phyloP scores from a whole-genome alignment of 164 flowering plant species.

The Echeveria elegans region DNA sequence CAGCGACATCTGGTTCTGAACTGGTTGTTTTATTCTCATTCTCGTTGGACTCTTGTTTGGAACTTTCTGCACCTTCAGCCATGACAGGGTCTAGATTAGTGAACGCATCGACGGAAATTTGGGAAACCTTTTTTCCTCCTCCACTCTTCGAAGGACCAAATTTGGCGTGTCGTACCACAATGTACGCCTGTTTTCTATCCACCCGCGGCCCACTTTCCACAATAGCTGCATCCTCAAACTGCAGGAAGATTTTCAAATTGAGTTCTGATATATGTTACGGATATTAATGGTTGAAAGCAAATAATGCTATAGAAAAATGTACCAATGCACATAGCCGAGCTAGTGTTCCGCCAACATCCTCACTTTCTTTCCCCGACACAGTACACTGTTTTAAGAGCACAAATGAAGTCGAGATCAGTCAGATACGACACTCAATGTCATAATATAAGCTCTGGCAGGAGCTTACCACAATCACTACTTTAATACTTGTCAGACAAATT shows the following conservation, averaged over 20 bases:
- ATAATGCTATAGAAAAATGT: not conserved
- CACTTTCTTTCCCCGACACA: conserved; percentile 3
- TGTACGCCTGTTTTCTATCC: conserved; percentile 2
- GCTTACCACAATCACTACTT: not conserved
- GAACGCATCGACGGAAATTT: not conserved
- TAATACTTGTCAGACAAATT: not conserved
- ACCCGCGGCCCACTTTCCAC: conserved; percentile 6
- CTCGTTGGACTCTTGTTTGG: not conserved
- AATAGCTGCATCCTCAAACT: conserved; percentile 3
- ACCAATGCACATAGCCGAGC: conserved; percentile 4
- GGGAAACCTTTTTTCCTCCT: conserved; percentile 3
- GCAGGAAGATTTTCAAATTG: not conserved
- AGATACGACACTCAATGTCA: not conserved
- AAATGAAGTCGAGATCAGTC: not conserved
- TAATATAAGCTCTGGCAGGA: not conserved
- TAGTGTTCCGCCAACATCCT: conserved; percentile 1
- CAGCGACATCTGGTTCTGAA: not conserved
- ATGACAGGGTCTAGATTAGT: not conserved
- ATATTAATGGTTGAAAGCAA: not conserved
- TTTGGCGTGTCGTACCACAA: conserved; percentile 1
- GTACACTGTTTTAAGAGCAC: not conserved
- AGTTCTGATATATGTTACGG: not conserved
- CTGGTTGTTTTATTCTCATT: not conserved
- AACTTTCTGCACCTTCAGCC: not conserved
- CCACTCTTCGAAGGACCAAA: conserved; percentile 4